Evolutionary conservation across 1,284 basidiomycete genomes (phyloP), one percentile per base, ranked within the genome.

Genomic region (Albatrellus sp.): DNA sequence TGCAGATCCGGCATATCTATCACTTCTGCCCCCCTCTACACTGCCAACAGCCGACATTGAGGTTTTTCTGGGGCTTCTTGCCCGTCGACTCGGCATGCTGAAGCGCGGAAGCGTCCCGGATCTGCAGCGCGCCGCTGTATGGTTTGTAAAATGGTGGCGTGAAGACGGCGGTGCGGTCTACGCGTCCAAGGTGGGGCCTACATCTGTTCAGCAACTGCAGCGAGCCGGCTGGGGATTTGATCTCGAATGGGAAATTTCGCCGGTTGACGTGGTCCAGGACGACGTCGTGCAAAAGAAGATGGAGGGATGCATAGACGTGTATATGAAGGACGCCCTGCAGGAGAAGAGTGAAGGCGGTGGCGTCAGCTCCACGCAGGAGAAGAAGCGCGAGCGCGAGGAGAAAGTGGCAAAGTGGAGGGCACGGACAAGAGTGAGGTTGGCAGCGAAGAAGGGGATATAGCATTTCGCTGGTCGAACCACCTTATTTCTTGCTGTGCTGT

Each of bases 141-240:
- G 81, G 70, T 80, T 96, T 55, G 72, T 94, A 34, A 69, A 75
- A 37, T 86, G 86, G 72, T 96, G 91, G 79, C 75, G 92, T 40
- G 80, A 83, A 59, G 67, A 88, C 52, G 80, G 82, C 42, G 72
- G 75, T 2, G 64, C 78, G 33, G 57, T 69, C 30, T 64, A 72
- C 46, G 66, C 70, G 17, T 62, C 64, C 16, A 62, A 65, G n/a
- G 61, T 64, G 17, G 61, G 63, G 37, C 58, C 60, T 37, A 48
- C 57, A 24, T 20, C 37, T 38, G 8, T 40, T 29, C 39, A 30
- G 28, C 29, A n/a, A 11, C 47, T 47, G 29, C 50, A 48, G 20
- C 41, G 45, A 32, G 48, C 44, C 40, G 50, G 82, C 2, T 89
- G 85, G 85, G 85, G 85, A 40, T 86, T 89, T 54, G 85, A 89